A percentile compares a stretch with the other conserved stretches of the same genome.
Evolutionary conservation across 805 yeast genomes (phyloP).

Genomic region (Jamesozyma lodderae): DNA sequence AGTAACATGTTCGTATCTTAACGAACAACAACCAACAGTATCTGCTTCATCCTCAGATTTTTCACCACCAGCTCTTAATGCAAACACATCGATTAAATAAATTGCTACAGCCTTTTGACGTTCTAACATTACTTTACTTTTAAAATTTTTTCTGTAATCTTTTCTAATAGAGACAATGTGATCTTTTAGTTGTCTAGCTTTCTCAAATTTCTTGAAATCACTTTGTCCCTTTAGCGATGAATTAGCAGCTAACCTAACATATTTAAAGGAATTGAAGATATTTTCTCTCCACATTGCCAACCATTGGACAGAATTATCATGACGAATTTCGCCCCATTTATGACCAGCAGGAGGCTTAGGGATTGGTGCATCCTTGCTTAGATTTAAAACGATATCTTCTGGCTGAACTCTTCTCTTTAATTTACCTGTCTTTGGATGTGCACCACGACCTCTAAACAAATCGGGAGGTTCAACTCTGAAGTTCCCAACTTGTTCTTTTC

Average conservation of each 20-base stretch:
- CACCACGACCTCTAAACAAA: conserved; percentile 90
- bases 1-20: conserved; percentile 82
- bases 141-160: conserved; percentile 64
- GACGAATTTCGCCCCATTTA: conserved; percentile 79
- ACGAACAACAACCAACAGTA: conserved; percentile 95
- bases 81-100: conserved; percentile 83
- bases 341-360: conserved; percentile 87
- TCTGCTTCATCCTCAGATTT: conserved; percentile 97
- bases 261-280: conserved; percentile 71
- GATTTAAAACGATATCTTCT: conserved; percentile 78
- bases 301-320: conserved; percentile 91
- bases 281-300: conserved; percentile 96
- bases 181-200: conserved; percentile 74
- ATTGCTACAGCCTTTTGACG: conserved; percentile 93
- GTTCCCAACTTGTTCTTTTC: conserved; percentile 87
- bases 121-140: conserved; percentile 68
- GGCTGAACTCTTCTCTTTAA: conserved; percentile 79
- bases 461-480: conserved; percentile 96
- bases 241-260: conserved; percentile 84
- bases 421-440: conserved; percentile 93
- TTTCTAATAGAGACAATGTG: conserved; percentile 64
- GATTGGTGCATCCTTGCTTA: conserved; percentile 59
- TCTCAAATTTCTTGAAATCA: conserved; percentile 86
- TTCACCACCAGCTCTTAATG: conserved; percentile 96
- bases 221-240: conserved; percentile 87